Base-by-base conservation (phyloP, 2,329 filamentous ascomycete genomes). In the Magnaporthiopsis poae region DNA sequence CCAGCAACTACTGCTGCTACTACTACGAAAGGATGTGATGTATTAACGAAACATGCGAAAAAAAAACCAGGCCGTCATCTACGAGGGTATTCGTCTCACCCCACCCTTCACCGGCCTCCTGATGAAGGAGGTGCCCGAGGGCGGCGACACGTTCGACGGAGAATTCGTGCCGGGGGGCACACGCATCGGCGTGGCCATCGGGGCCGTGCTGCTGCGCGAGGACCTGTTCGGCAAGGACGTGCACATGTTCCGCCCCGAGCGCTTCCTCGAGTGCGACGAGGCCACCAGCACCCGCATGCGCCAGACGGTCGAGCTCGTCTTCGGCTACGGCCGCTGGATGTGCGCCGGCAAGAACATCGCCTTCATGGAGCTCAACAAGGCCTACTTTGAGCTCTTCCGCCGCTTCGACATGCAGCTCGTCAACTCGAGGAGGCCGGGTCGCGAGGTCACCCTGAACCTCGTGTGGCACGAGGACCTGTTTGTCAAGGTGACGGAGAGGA, bases 301-400 rank as follows among this genome's bases (percentile, higher is more conserved):
- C 39, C 70, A 71, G 36, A 77, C 75, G 1, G 71, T 78, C 46
- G 80, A 81, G 56, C 70, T 80, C 13, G 74, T 78, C 1, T 83
- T 82, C 71, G 78, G 78, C 7, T 72, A 74, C 35, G 80, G 81
- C 3, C 76, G 74, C 62, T 79, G 74, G 66, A 71, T 74, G 69
- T 83, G 81, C 68, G 71, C 82, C 25, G 82, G 81, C 2, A 80
- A 77, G 70, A 73, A 74, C 29, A 76, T 81, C 60, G 80, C 79
- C 4, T 68, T 77, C 67, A 76, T 81, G 69, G 79, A 81, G 72
- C 66, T 81, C 65, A 76, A 78, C 68, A 81, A 82, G 70, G 69
- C 77, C 1, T 71, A 80, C 39, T 64, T 64, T 60, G 63, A 64
- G 63, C 63, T 64, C 11, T n/a, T 61, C 12, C 52, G 63, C 7